Evolutionary conservation across 371 early-diverging fungal genomes (phyloP).

Genomic region (Mortierella sp.): DNA sequence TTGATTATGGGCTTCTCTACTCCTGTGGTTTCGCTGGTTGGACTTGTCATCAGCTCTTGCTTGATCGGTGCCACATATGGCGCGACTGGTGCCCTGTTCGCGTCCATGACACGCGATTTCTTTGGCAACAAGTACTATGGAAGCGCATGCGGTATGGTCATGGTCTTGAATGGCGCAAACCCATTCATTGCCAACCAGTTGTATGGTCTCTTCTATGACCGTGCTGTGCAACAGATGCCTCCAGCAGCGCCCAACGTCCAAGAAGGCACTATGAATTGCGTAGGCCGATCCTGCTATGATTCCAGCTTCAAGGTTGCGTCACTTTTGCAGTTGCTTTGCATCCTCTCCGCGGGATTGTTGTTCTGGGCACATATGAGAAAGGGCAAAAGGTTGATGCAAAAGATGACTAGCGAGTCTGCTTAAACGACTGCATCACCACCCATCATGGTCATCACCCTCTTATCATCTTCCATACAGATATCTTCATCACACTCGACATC

Average conservation of each 20-base stretch:
- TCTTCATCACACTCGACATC: too few species aligned
- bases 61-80: slow-evolving; percentile 52
- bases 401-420: not conserved
- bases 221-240: slow-evolving; percentile 32
- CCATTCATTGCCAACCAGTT: slow-evolving; percentile 49
- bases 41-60: slow-evolving; percentile 28
- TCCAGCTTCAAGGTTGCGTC: slow-evolving; percentile 43
- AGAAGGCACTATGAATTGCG: slow-evolving; percentile 23
- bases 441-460: too few species aligned
- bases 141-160: slow-evolving; percentile 46
- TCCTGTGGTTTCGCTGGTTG: slow-evolving; percentile 13
- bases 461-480: too few species aligned
- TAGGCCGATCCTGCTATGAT: slow-evolving; percentile 33
- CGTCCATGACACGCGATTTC: slow-evolving; percentile 50
- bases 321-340: slow-evolving; percentile 33
- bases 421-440: too few species aligned
- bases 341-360: slow-evolving; percentile 32
- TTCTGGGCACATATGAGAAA: slow-evolving; percentile 51
- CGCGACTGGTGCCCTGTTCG: slow-evolving; percentile 50
- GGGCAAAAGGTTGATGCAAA: slow-evolving; percentile 32
- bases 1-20: slow-evolving; percentile 41
- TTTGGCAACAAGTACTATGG: slow-evolving; percentile 49
- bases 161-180: slow-evolving; percentile 47
- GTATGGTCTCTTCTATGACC: slow-evolving; percentile 49
- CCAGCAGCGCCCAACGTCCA: not conserved